Conservation (phyloP, 2,329 filamentous ascomycete genomes). For the Neurospora crassa region DNA sequence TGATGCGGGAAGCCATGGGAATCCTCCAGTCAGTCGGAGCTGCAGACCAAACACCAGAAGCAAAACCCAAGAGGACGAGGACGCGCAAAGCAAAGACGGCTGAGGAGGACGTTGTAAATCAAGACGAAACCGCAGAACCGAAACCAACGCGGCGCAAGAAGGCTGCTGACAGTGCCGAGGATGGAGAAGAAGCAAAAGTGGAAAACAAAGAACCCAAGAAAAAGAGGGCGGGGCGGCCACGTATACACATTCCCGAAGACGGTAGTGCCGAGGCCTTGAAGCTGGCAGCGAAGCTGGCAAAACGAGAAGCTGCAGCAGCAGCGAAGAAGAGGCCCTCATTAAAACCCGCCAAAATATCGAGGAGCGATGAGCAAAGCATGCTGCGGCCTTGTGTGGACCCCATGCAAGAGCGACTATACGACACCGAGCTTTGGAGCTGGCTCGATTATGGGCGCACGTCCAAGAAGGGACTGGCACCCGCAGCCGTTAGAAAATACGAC, state of each 20-base stretch:
- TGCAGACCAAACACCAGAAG: neutral
- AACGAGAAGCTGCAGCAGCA: neutral
- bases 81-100: neutral
- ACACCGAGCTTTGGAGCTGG: neutral
- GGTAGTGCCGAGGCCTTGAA: neutral
- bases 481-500: neutral
- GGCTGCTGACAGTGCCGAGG: neutral
- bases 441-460: neutral
- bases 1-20: neutral
- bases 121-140: neutral
- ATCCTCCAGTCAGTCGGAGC: neutral
- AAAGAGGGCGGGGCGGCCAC: neutral
- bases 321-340: neutral
- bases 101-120: neutral
- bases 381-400: neutral
- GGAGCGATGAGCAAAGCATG: neutral
- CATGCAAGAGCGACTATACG: neutral
- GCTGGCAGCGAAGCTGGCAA: neutral
- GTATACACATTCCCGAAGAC: neutral
- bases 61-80: neutral
- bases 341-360: neutral
- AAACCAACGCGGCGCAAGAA: neutral
- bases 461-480: neutral
- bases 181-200: neutral
- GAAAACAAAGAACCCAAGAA: neutral